Base-by-base conservation (phyloP, 805 yeast species). In the Metschnikowia borealis region DNA sequence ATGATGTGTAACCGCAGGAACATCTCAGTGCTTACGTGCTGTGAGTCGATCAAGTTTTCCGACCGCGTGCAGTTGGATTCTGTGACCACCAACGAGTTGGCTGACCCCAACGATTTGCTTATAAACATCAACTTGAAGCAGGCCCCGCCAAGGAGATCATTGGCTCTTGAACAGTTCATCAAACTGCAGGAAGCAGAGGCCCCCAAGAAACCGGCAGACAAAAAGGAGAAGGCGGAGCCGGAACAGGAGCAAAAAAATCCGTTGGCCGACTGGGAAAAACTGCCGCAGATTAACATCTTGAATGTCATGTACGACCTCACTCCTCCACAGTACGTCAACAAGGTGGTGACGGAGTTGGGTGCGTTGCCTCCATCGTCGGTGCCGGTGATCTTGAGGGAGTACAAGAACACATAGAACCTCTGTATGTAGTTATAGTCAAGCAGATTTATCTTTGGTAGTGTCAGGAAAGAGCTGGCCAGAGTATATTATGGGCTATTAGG, bases 331-430 rank as follows among this genome's bases (percentile, higher is more conserved):
- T 88, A 87, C 63, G 89, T 94, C 61, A 91, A 92, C 66, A 94
- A 94, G 72, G 89, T 94, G 52, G 89, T 94, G 48, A 94, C 98
- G 1, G 99, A 94, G 67, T 82, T 92, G 56, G 99, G 99, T 29
- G 89, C 96, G 2, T 77, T 94, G 58, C 99, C 99, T 10, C 96
- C 99, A 39, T 87, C 96, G n/a, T 89, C 98, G 1, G 98, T 94
- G 51, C 99, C 99, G 26, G 98, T 94, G 44, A 89, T 94, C 54
- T 74, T 94, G 60, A 82, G 98, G 70, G 99, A 94, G 68, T 94
- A 92, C 68, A 89, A 89, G 68, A 70, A 67, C 56, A 63, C 70
- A 18, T 63, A 51, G 38, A 14, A 2, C 0, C 15, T 34, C 36
- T n/a, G 11, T 26, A 8, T 8, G 29, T 10, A 26, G 29, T 26